phyloP scores from a whole-genome alignment of 2,329 filamentous ascomycete genomes.

The Colletotrichum gloeosporioides region DNA sequence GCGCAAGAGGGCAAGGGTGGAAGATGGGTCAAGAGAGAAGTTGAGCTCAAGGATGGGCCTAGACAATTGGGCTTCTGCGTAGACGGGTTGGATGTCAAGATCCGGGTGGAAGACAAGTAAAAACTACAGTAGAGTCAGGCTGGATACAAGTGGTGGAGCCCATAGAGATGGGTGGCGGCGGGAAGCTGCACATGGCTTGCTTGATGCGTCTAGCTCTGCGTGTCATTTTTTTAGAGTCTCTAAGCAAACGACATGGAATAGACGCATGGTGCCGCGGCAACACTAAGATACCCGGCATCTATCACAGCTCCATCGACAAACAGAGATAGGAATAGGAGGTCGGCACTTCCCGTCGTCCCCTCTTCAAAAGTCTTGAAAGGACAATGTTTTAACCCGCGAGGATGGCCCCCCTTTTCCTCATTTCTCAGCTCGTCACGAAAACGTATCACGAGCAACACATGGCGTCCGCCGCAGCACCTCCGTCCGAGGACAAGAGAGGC shows the following conservation, averaged over 20 bases:
- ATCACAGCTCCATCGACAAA: neutral
- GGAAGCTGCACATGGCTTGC: neutral
- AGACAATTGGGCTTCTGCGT: constrained; percentile 84
- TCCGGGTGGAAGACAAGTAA: constrained; percentile 68
- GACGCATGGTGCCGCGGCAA: neutral
- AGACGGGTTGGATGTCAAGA: constrained; percentile 71
- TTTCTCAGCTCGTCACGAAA: neutral
- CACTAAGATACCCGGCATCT: neutral
- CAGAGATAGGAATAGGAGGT: neutral
- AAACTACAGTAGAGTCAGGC: neutral
- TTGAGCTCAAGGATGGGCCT: constrained; percentile 80
- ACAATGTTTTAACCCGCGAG: neutral
- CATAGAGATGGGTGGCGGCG: neutral
- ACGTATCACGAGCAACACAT: neutral
- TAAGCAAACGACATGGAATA: neutral
- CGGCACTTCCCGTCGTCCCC: neutral
- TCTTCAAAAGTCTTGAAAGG: neutral
- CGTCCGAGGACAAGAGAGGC: neutral
- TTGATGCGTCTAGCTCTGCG: neutral
- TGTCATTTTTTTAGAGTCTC: neutral
- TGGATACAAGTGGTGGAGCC: neutral
- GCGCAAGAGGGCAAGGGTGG: constrained; percentile 42
- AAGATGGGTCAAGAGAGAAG: constrained; percentile 77
- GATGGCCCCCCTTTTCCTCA: neutral
- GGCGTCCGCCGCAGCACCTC: neutral